These are phyloP conservation scores for Phytophthora idaei DNA, from an alignment of 352 stramenopile species.

Conservation along the genomic window DNA sequence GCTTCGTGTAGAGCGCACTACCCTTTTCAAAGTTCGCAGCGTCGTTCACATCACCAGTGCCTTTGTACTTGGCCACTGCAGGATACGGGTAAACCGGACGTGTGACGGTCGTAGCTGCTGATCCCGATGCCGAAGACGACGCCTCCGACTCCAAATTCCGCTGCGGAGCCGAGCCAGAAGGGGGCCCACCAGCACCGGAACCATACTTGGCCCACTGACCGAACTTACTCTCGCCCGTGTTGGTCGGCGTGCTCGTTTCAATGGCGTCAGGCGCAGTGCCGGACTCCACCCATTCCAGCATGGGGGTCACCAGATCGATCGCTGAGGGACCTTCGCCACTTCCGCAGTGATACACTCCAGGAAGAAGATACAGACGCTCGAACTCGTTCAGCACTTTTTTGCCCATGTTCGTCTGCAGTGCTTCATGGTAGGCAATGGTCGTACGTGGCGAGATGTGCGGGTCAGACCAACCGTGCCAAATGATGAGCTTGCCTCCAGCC, in stretches of 20 bases:
- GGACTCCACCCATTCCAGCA: constrained; percentile 50
- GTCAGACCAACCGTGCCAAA: constrained; percentile 54
- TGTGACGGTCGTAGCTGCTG: constrained; percentile 25
- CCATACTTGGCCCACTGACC: constrained; percentile 35
- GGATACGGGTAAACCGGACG: constrained; percentile 40
- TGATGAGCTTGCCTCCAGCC: constrained; percentile 48
- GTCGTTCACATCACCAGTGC: constrained; percentile 32
- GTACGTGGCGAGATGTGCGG: constrained; percentile 55
- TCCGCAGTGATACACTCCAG: constrained; percentile 52
- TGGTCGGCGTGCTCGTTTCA: constrained; percentile 31
- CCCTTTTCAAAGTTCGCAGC: constrained; percentile 39
- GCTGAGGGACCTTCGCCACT: constrained; percentile 42
- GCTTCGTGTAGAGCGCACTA: constrained; percentile 41
- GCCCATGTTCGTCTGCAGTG: constrained; percentile 40
- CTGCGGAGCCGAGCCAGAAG: constrained; percentile 13
- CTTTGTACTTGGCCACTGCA: constrained; percentile 37
- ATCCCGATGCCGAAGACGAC: constrained; percentile 37
- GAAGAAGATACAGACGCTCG: constrained; percentile 51
- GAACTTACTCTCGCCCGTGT: constrained; percentile 28
- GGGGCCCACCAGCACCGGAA: constrained; percentile 10
- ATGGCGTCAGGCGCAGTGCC: constrained; percentile 35
- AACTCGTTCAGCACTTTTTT: constrained; percentile 37
- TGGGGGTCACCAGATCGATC: constrained; percentile 50
- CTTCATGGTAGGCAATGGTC: constrained; percentile 53
- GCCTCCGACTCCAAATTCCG: constrained; percentile 19